Percentiles rank a stretch among this genome's conserved stretches.
phyloP scores from a whole-genome alignment of 2,329 filamentous ascomycete species.

The Sporothrix brasiliensis region DNA sequence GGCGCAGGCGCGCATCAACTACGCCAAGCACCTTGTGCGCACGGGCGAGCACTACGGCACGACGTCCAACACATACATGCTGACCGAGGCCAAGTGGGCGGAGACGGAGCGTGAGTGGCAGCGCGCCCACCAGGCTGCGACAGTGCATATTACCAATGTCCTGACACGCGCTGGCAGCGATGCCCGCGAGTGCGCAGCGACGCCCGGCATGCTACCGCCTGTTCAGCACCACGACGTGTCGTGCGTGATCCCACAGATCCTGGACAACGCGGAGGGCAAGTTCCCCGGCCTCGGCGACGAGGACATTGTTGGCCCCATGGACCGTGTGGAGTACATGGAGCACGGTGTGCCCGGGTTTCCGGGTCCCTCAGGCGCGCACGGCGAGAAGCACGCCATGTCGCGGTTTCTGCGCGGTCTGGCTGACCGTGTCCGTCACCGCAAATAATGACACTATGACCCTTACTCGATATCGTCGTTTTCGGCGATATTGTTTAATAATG shows the following conservation, averaged over 20 bases:
- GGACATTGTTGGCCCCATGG: slow-evolving; percentile 93
- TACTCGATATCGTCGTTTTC: neutral
- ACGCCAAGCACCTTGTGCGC: slow-evolving; percentile 83
- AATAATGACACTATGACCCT: neutral
- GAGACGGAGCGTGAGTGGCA: slow-evolving; percentile 77
- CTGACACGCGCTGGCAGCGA: slow-evolving; percentile 35
- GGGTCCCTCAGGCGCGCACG: slow-evolving; percentile 2
- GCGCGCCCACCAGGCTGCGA: slow-evolving; percentile 66
- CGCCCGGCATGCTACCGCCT: slow-evolving; percentile 45
- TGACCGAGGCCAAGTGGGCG: slow-evolving; percentile 88
- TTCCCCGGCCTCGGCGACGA: slow-evolving; percentile 87
- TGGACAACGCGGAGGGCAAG: slow-evolving; percentile 72
- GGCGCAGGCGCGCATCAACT: slow-evolving; percentile 81
- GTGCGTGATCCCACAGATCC: slow-evolving; percentile 68
- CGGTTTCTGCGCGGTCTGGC: slow-evolving; percentile 54
- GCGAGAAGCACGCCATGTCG: slow-evolving; percentile 37
- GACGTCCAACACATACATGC: slow-evolving; percentile 82
- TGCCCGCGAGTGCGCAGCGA: slow-evolving; percentile 32
- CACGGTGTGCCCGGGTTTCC: neutral
- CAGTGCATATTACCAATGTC: slow-evolving; percentile 50
- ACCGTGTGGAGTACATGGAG: slow-evolving; percentile 51
- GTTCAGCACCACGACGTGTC: slow-evolving; percentile 57
- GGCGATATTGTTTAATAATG: neutral
- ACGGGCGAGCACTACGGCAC: slow-evolving; percentile 88
- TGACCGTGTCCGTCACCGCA: slow-evolving; percentile 38